These are phyloP conservation scores for Nakazawaea ernobii DNA, from an alignment of 805 yeast genomes.

Conservation along the genomic window DNA sequence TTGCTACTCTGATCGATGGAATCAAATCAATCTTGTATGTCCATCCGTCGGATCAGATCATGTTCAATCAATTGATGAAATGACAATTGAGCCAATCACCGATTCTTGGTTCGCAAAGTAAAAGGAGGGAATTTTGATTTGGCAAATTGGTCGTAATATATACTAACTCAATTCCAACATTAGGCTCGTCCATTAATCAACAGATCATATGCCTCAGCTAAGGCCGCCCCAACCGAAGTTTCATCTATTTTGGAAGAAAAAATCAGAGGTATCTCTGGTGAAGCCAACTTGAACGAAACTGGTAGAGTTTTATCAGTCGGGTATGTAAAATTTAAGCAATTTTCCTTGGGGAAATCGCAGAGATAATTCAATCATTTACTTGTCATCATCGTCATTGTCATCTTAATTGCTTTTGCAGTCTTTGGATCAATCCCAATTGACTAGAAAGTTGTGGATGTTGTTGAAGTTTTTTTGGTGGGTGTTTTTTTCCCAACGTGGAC, in stretches of 20 bases:
- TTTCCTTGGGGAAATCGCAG: not conserved
- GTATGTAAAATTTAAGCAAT: conserved; percentile 41
- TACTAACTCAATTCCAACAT: conserved; percentile 1
- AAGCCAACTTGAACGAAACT: conserved; percentile 96
- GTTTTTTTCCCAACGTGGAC: conserved; percentile 10
- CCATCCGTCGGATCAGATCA: too few relatives aligned
- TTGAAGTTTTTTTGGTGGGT: conserved; percentile 4
- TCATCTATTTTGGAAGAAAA: conserved; percentile 98
- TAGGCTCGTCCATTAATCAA: conserved; percentile 69
- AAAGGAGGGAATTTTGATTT: too few relatives aligned
- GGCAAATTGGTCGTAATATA: not conserved
- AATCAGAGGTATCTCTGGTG: conserved; percentile 98
- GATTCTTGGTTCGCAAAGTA: not conserved
- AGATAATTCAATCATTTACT: not conserved
- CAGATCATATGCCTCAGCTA: conserved; percentile 89
- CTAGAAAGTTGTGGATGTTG: not conserved
- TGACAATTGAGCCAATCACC: not conserved
- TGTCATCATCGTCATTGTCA: not conserved
- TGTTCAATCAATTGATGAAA: not conserved
- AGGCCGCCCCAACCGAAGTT: conserved; percentile 99
- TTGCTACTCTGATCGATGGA: too few relatives aligned
- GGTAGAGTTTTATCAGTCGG: conserved; percentile 99
- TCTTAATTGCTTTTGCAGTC: not conserved
- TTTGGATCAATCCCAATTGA: conserved; percentile 2
- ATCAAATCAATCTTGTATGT: too few relatives aligned